Base-by-base conservation (phyloP, 805 yeast species). In the Teunomyces barrocoloradensis region DNA sequence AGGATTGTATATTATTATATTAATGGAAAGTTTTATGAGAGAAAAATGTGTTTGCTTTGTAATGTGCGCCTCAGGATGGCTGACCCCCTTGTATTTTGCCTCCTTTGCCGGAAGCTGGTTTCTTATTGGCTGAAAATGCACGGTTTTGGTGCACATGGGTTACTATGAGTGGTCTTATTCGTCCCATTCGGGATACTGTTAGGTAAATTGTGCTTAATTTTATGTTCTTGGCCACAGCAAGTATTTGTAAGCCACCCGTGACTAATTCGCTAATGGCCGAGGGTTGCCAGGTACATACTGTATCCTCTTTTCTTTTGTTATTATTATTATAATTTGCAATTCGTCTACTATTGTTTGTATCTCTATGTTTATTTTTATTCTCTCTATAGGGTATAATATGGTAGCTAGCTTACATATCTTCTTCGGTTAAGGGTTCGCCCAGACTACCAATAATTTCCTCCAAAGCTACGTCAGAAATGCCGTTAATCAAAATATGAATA, bases 401-500 rank as follows among this genome's bases (percentile, higher is more conserved):
- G 4, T 13, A 37, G 10, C 23, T 7, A 21, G 12, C 18, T 11
- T 44, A 38, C 28, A 41, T 41, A 36, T 52, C 55, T 13, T 49
- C 50, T 13, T 13, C 41, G n/a, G 48, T 45, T 39, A 52, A 50
- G 2, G 44, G 46, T 20, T 40, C 48, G 9, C 55, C 55, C 10
- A 45, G 25, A n/a, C 51, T 48, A 15, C 51, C 52, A 12, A 53
- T 45, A 9, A 53, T 40, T n/a, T 45, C 41, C 30, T 50, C 39
- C 6, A 40, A 29, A 6, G 18, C 34, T 11, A 41, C 45, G 42
- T 48, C 46, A 2, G 52, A 49, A n/a, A 46, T 45, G n/a, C 72
- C 77, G 42, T 68, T 75, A 10, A 86, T 53, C 25, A 86, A 57
- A 2, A 85, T 78, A 63, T 86, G 94, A n/a, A 85, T 66, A 59